These are phyloP conservation scores for Fonsecaea monophora DNA, from an alignment of 2,329 filamentous ascomycete genomes.

Conservation along the genomic window DNA sequence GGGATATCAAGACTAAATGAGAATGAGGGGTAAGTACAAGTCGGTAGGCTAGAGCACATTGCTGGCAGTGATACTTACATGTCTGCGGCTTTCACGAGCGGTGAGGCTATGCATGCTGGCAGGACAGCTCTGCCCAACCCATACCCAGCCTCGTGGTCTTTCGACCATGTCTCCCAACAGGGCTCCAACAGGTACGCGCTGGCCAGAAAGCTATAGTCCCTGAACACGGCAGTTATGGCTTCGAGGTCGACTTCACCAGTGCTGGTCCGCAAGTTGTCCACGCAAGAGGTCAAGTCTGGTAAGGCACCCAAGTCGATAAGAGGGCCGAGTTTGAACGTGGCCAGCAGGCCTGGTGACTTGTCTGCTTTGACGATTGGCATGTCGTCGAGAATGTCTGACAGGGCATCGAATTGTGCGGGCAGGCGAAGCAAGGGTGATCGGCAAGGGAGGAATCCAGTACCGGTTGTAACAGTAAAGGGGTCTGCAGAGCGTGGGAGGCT, in stretches of 20 bases:
- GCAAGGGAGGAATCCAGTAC: constrained; percentile 55
- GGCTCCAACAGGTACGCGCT: constrained; percentile 91
- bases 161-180: constrained; percentile 75
- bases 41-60: background rate
- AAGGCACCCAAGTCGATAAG: constrained; percentile 72
- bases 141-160: constrained; percentile 69
- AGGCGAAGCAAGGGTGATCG: constrained; percentile 57
- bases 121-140: constrained; percentile 77
- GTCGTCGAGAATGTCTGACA: constrained; percentile 74
- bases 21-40: constrained; percentile 32
- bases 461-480: constrained; percentile 57
- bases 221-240: constrained; percentile 82
- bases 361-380: constrained; percentile 80
- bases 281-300: constrained; percentile 74
- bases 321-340: constrained; percentile 74
- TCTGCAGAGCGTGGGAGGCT: constrained; percentile 51
- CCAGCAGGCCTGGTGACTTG: constrained; percentile 78
- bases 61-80: constrained; percentile 67
- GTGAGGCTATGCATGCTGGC: constrained; percentile 76
- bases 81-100: constrained; percentile 82
- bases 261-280: constrained; percentile 68
- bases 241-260: constrained; percentile 69
- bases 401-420: constrained; percentile 73
- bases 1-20: constrained; percentile 71
- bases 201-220: constrained; percentile 90